phyloP scores from a whole-genome alignment of 2,329 filamentous ascomycete species.

The Aspergillus sp. region DNA sequence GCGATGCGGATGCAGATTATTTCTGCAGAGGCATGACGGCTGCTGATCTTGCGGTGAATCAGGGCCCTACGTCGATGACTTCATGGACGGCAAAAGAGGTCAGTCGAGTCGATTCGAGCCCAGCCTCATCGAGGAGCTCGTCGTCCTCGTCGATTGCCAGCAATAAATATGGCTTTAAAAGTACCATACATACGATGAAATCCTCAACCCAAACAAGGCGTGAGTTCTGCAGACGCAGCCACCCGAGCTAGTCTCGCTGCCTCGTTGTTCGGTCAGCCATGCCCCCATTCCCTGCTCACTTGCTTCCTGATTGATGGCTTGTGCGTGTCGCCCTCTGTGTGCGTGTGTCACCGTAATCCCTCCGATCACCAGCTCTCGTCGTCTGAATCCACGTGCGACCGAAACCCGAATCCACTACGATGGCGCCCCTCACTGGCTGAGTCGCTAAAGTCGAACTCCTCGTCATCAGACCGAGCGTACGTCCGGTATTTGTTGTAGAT shows the following conservation, averaged over 20 bases:
- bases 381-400: slow-evolving; percentile 32
- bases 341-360: slow-evolving; percentile 3
- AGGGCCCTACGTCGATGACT: background rate
- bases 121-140: background rate
- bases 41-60: slow-evolving; percentile 2
- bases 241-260: slow-evolving; percentile 7
- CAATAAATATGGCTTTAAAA: background rate
- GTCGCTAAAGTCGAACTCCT: slow-evolving; percentile 46
- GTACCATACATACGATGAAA: background rate
- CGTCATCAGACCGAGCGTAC: slow-evolving; percentile 45
- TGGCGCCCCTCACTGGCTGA: slow-evolving; percentile 33
- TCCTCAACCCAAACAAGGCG: background rate
- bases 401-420: slow-evolving; percentile 24
- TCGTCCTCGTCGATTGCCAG: background rate
- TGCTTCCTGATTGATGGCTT: background rate
- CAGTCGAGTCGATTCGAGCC: background rate
- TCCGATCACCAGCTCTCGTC: slow-evolving; percentile 23
- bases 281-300: background rate
- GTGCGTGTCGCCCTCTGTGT: background rate
- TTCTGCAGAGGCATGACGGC: slow-evolving; percentile 5
- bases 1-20: background rate
- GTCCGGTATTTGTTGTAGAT: slow-evolving; percentile 44
- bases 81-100: background rate
- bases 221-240: slow-evolving; percentile 12
- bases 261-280: slow-evolving; percentile 7